Base-by-base conservation (phyloP, 1,139 yeast genomes). In the Casaregolazyma lundiana region DNA sequence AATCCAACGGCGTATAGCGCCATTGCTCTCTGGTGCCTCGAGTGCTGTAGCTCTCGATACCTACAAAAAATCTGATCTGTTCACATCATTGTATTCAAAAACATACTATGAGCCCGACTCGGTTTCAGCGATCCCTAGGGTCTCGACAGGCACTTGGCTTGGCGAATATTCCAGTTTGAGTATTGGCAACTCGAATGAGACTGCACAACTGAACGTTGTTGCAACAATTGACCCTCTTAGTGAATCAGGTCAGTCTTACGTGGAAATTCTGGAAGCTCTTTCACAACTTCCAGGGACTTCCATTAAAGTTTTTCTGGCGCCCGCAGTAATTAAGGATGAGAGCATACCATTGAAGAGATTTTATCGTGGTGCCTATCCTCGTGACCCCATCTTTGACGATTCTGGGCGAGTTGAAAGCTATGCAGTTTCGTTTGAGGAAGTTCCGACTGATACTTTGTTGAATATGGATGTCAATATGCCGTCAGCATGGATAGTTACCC, bases 211-310 rank as follows among this genome's bases (percentile, higher is more conserved):
- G 53, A 82, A 81, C 50, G 59, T 90, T 2, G 64, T 78, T 5
- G 69, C 84, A 1, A 67, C 85, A 2, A 56, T 86, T 36, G 90
- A 92, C 62, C 97, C 97, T 1, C 62, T 81, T 4, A 76, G 77
- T 49, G 88, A 84, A 53, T 59, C 69, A 19, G 76, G 95, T 0
- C 97, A 87, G 58, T 78, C 77, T 45, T 58, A 80, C 18, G 56
- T 84, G 0, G 67, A 81, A 0, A 61, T 83, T 16, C 63, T 80
- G 3, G 70, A 71, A n/a, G 58, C 77, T 0, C 56, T 82, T 8
- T 65, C 64, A 34, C 50, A 61, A 19, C 47, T 77, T 6, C 64
- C 69, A 0, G 55, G 69, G 55, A 59, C 69, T 65, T 49, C 65
- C 64, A 61, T 84, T 8, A 72, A 75, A 35, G 65, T 90, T 0